Conservation (phyloP, 2,329 filamentous ascomycete species). For the Fusarium cyanostomum region DNA sequence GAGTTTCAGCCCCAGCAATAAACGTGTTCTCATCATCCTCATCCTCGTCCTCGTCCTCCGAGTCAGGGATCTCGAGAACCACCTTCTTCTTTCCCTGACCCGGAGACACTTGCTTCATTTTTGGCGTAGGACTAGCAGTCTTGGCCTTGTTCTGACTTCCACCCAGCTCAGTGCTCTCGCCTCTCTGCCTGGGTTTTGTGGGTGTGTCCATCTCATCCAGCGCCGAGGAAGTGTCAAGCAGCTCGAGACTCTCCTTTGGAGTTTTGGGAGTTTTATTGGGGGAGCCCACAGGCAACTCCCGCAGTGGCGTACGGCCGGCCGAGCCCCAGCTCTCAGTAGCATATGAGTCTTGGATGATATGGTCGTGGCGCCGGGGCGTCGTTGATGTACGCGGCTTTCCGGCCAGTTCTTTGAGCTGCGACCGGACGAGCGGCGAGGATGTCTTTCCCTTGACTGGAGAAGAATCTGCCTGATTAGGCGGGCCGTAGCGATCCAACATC, state of each 20-base stretch:
- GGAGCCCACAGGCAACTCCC: slow-evolving; percentile 23
- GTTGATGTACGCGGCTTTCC: slow-evolving; percentile 34
- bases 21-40: slow-evolving; percentile 34
- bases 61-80: slow-evolving; percentile 58
- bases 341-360: slow-evolving; percentile 59
- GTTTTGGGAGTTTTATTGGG: slow-evolving; percentile 24
- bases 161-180: slow-evolving; percentile 36
- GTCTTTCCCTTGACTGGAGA: slow-evolving; percentile 54
- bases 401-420: slow-evolving; percentile 34
- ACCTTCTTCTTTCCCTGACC: slow-evolving; percentile 27
- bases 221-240: slow-evolving; percentile 34
- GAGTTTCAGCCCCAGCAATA: slow-evolving; percentile 47
- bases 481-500: slow-evolving; percentile 52
- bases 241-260: slow-evolving; percentile 16
- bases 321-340: slow-evolving; percentile 49
- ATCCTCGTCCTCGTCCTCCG: slow-evolving; percentile 56
- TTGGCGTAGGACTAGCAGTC: slow-evolving; percentile 32
- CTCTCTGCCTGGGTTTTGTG: slow-evolving; percentile 30
- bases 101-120: slow-evolving; percentile 34
- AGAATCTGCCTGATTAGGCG: slow-evolving; percentile 39
- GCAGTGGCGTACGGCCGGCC: slow-evolving; percentile 33
- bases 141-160: slow-evolving; percentile 13
- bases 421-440: slow-evolving; percentile 36
- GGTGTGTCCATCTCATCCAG: slow-evolving; percentile 39
- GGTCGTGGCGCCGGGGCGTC: slow-evolving; percentile 34